Evolutionary conservation across 352 stramenopile species (phyloP), one percentile per base, ranked within the genome.

Genomic region (Phytophthora multivora): DNA sequence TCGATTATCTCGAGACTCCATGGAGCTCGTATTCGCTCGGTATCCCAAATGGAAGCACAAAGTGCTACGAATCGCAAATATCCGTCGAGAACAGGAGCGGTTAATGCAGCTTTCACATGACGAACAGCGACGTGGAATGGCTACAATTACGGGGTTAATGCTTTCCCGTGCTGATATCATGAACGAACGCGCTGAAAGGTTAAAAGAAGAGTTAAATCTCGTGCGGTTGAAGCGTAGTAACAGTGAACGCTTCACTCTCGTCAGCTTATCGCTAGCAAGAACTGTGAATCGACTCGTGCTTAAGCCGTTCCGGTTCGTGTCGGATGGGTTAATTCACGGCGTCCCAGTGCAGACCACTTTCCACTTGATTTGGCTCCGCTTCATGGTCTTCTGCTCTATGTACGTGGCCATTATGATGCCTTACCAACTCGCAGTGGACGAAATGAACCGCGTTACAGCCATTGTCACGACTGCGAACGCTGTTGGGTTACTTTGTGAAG

Each of bases 21-120:
- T 93, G 9, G 79, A 92, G 57, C 72, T 59, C 38, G 73, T 61
- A 60, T 84, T 70, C 45, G 69, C 73, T 4, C 50, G 76, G 3
- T 84, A 80, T 26, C 77, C 74, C 0, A 71, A 79, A 25, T 88
- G 74, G 76, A 84, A 83, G 55, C 38, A 68, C 13, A 86, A 83
- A 21, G 76, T 88, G 9, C 28, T 86, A 26, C 63, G 68, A 3
- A 83, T 86, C 50, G 69, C 77, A 18, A 76, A 73, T 25, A 83
- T 84, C 28, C 69, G 77, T 9, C 66, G 78, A 21, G 72, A 90
- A 43, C 77, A 88, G 39, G 60, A 72, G 19, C 75, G 81, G 1
- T 54, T 89, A 5, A 26, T 59, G n/a, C 45, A 72, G 11, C 45
- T 67, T 7, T 56, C 63, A 8, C 51, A 47, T 8, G 46, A 72